phyloP scores from a whole-genome alignment of 352 stramenopile species.

The Globisporangium ultimum region DNA sequence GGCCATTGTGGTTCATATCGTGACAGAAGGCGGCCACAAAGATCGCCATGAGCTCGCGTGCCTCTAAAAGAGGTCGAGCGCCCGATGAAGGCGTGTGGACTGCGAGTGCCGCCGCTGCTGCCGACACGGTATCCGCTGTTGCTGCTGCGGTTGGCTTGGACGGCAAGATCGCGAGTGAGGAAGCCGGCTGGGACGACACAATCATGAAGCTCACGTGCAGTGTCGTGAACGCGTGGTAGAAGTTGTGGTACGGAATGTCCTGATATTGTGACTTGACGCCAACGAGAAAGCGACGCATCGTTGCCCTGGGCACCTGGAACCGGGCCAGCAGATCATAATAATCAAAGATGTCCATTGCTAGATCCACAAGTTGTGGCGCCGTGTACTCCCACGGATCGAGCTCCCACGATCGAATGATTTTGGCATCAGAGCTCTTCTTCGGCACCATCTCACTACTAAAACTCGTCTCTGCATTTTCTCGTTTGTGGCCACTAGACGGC shows the following conservation, averaged over 20 bases:
- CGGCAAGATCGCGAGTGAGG: neutral
- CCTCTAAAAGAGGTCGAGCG: constrained; percentile 31
- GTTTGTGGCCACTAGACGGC: constrained; percentile 21
- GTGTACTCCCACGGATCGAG: constrained; percentile 63
- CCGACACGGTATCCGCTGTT: neutral
- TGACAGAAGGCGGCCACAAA: constrained; percentile 83
- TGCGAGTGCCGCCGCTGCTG: neutral
- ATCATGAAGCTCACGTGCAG: constrained; percentile 80
- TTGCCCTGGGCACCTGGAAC: constrained; percentile 53
- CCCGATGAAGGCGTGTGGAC: neutral
- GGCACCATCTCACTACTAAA: constrained; percentile 14
- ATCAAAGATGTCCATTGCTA: constrained; percentile 72
- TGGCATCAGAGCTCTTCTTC: neutral
- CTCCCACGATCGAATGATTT: constrained; percentile 39
- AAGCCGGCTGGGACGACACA: constrained; percentile 38
- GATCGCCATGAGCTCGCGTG: constrained; percentile 61
- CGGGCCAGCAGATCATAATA: constrained; percentile 57
- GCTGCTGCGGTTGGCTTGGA: neutral
- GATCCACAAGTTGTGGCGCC: constrained; percentile 58
- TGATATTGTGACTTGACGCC: constrained; percentile 72
- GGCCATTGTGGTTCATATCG: constrained; percentile 87
- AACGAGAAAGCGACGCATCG: constrained; percentile 62
- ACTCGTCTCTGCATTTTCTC: constrained; percentile 24
- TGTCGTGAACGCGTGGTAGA: constrained; percentile 79
- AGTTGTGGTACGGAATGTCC: constrained; percentile 86